phyloP scores from a whole-genome alignment of 176 grass and related monocot species.

The Alloteropsis semialata region DNA sequence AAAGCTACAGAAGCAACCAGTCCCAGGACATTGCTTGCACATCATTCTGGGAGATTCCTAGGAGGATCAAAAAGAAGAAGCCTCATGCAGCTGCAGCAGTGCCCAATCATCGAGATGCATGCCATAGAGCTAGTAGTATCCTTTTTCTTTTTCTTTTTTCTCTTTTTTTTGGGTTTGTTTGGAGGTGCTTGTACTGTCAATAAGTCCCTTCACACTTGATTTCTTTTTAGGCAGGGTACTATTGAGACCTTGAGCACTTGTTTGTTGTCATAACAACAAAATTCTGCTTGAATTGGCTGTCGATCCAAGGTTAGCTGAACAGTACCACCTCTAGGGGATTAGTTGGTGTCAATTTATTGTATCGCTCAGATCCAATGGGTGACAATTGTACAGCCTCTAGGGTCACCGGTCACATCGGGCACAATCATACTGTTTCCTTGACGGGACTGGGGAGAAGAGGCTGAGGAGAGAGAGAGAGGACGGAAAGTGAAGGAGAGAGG shows the following conservation, averaged over 20 bases:
- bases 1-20: background rate
- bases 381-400: conserved; percentile 41
- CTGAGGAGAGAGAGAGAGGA: background rate
- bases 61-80: conserved; percentile 39
- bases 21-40: conserved; percentile 13
- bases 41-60: conserved; percentile 66
- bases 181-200: background rate
- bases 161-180: background rate
- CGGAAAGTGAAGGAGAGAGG: background rate
- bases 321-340: conserved; percentile 22
- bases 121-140: background rate
- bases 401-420: conserved; percentile 44
- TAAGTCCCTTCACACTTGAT: background rate
- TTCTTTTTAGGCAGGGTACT: background rate
- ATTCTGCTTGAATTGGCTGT: background rate
- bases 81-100: conserved; percentile 29
- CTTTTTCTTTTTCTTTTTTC: background rate
- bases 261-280: background rate
- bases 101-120: conserved; percentile 30
- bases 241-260: background rate
- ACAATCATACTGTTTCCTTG: conserved; percentile 47
- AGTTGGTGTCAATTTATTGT: conserved; percentile 18
- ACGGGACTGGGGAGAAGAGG: conserved; percentile 17
- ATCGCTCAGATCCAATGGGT: conserved; percentile 28
- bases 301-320: background rate